Evolutionary conservation across 164 flowering plant genomes (phyloP), one percentile per base, ranked within the genome.

Genomic region (Umbellularia californica): DNA sequence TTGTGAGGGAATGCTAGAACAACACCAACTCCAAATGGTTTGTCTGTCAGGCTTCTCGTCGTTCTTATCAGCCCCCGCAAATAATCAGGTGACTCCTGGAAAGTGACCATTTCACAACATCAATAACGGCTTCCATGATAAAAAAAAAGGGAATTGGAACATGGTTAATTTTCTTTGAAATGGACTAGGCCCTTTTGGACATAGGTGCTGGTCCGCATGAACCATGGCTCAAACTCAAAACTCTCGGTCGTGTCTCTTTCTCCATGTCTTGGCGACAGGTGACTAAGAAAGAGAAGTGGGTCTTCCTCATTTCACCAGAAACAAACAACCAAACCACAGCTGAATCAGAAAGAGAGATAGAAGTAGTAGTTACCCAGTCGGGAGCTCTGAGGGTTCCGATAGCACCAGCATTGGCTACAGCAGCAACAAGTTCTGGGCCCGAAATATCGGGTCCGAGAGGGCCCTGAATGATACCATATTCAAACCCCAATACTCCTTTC

Each of bases 391-490:
- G 92, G 13, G 88, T 25, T 58, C 95, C 97, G 65, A 95, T 82
- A 0, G 84, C 97, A 50, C 95, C 95, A 24, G 97, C 88, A 77
- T 90, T 89, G 70, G 97, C 95, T 23, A 93, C 98, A 14, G 97
- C 94, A 73, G 98, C 97, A 9, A 88, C 98, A 68, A 95, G 94
- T 76, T 93, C 90, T 0, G 97, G 97, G 1, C 98, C 89, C 0
- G 98, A 91, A 6, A 94, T 89, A 76, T 92, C 97, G 10, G 97
- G 94, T 24, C 98, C 97, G 6, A 94, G 78, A 3, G 97, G 97
- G 6, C 87, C 97, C 80, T 89, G 97, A 33, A 94, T 88, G 3
- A 94, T 84, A 15, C 97, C 97, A 73, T 87, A 90, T 11, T 94
- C 95, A 72, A 90, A 94, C n/a, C 97, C 98, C 81, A 94, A 47